Evolutionary conservation across 2,329 filamentous ascomycete species (phyloP).

Genomic region (Diaporthe velutina): DNA sequence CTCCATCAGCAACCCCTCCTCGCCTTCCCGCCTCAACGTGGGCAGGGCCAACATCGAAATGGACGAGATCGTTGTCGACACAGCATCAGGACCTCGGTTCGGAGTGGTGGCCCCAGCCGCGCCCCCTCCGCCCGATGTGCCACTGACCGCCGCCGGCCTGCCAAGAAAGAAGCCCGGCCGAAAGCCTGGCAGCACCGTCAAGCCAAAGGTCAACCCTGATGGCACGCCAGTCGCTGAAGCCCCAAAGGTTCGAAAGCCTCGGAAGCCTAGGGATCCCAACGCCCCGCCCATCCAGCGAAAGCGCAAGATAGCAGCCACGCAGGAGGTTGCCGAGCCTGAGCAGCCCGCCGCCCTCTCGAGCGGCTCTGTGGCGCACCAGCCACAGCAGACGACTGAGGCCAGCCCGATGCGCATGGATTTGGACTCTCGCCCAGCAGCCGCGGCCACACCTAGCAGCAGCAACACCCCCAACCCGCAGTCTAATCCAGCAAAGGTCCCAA

Average conservation of each 20-base stretch:
- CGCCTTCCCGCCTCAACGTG: slow-evolving; percentile 55
- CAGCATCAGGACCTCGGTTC: slow-evolving; percentile 51
- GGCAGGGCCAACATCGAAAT: slow-evolving; percentile 55
- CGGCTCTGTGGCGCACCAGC: slow-evolving; percentile 50
- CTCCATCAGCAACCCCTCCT: slow-evolving; percentile 63
- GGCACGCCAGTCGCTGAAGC: slow-evolving; percentile 55
- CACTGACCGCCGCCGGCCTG: slow-evolving; percentile 68
- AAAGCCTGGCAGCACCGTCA: slow-evolving; percentile 70
- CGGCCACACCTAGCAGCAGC: slow-evolving; percentile 43
- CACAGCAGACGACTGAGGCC: slow-evolving; percentile 56
- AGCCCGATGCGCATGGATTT: slow-evolving; percentile 52
- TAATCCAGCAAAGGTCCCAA: slow-evolving; percentile 60
- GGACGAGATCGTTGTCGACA: slow-evolving; percentile 65
- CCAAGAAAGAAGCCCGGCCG: slow-evolving; percentile 75
- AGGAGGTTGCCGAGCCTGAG: slow-evolving; percentile 46
- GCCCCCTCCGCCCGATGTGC: slow-evolving; percentile 55
- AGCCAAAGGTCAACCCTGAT: slow-evolving; percentile 56
- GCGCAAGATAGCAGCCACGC: slow-evolving; percentile 60
- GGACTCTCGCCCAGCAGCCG: slow-evolving; percentile 43
- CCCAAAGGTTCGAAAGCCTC: slow-evolving; percentile 64
- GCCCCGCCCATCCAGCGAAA: slow-evolving; percentile 67
- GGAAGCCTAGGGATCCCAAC: slow-evolving; percentile 72
- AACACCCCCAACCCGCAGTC: slow-evolving; percentile 46
- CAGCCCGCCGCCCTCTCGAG: slow-evolving; percentile 30
- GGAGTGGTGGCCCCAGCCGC: slow-evolving; percentile 46